Conservation (phyloP, 495 filamentous ascomycete genomes). For the Paragyromitra xinjiangensis region DNA sequence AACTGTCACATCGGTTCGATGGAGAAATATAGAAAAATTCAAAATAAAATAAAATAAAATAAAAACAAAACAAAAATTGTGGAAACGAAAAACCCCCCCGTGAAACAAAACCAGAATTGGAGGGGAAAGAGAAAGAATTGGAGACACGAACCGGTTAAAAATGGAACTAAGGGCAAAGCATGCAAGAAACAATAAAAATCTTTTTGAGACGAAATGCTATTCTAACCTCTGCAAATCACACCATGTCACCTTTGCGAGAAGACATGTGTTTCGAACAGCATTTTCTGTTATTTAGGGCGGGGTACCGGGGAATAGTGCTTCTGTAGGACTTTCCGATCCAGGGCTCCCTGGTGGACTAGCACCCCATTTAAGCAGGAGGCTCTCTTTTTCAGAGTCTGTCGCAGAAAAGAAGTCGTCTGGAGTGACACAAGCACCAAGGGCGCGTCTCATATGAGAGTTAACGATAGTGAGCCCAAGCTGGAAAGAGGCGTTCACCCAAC, state of each 20-base stretch:
- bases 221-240: slow-evolving; percentile 10
- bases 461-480: slow-evolving; percentile 86
- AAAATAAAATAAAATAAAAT: background rate
- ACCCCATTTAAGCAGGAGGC: slow-evolving; percentile 46
- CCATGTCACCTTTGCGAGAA: background rate
- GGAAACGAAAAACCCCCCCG: background rate
- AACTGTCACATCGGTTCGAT: slow-evolving; percentile 6
- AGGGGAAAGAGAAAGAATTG: background rate
- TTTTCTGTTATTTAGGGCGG: slow-evolving; percentile 34
- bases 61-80: background rate
- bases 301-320: slow-evolving; percentile 30
- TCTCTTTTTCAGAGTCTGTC: slow-evolving; percentile 57
- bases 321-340: slow-evolving; percentile 27
- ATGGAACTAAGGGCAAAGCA: background rate
- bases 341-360: slow-evolving; percentile 49
- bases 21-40: background rate
- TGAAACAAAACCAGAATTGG: slow-evolving; percentile 2
- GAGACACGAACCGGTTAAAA: background rate
- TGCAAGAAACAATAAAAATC: background rate
- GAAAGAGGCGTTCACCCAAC: slow-evolving; percentile 98
- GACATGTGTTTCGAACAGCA: background rate
- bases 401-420: slow-evolving; percentile 77
- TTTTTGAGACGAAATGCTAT: background rate
- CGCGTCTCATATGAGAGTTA: slow-evolving; percentile 82
- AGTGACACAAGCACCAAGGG: slow-evolving; percentile 81